Conservation (phyloP, 1,284 basidiomycete species). For the Rhodotorula glutinis region DNA sequence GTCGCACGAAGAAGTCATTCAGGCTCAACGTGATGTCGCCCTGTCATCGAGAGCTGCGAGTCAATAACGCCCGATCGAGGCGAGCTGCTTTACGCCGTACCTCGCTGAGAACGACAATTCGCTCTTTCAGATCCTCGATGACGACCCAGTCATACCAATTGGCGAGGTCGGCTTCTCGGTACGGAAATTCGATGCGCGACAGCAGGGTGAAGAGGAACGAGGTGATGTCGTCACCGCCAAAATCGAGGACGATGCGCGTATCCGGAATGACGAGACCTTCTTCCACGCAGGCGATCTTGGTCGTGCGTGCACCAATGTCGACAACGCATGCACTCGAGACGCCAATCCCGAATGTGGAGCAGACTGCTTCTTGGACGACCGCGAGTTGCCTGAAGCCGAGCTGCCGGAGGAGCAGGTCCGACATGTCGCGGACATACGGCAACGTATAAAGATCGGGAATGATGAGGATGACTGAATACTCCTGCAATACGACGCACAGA, state of each 20-base stretch:
- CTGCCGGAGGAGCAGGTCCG: constrained; percentile 68
- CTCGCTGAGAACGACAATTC: constrained; percentile 78
- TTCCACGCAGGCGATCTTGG: constrained; percentile 88
- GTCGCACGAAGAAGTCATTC: constrained; percentile 82
- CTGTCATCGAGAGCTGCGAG: too few species aligned
- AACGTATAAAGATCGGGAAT: constrained; percentile 90
- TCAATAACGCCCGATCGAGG: too few species aligned
- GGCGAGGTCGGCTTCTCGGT: constrained; percentile 72
- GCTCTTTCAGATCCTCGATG: constrained; percentile 81
- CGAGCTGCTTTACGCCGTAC: too few species aligned
- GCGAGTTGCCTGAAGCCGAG: constrained; percentile 88
- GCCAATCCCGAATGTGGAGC: constrained; percentile 92
- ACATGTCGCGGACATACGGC: constrained; percentile 74
- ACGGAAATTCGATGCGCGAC: constrained; percentile 75
- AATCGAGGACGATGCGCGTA: constrained; percentile 78
- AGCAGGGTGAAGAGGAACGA: constrained; percentile 80
- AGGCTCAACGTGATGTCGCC: constrained; percentile 79
- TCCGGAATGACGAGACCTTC: constrained; percentile 87
- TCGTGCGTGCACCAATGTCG: constrained; percentile 82
- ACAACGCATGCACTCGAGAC: constrained; percentile 92
- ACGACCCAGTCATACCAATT: constrained; percentile 79
- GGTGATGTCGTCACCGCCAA: constrained; percentile 92
- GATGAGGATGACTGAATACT: constrained; percentile 82
- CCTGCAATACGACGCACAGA: constrained; percentile 52
- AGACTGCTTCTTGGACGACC: constrained; percentile 70